phyloP scores from a whole-genome alignment of 345 rosid genomes.

The Gossypium turneri region DNA sequence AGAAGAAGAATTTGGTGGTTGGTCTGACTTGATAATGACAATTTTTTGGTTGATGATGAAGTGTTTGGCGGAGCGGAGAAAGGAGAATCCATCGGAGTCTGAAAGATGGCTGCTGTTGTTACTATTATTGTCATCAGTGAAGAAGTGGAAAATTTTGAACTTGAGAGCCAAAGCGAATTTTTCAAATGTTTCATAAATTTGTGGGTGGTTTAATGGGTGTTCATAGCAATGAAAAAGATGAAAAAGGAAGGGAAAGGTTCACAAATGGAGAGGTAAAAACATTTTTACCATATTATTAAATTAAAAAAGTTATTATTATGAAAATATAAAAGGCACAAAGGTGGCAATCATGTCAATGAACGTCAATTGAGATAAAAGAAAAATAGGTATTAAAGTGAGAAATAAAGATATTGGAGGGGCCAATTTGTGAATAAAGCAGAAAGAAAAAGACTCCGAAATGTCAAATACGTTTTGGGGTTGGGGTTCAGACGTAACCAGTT shows the following conservation, averaged over 20 bases:
- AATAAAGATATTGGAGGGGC: no score
- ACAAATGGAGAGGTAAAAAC: no score
- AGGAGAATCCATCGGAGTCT: constrained; percentile 44
- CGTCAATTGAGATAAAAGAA: no score
- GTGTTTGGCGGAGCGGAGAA: constrained; percentile 78
- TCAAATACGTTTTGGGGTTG: no score
- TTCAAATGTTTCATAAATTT: constrained; percentile 81
- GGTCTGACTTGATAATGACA: constrained; percentile 81
- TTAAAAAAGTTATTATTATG: no score
- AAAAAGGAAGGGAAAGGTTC: not conserved
- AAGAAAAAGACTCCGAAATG: no score
- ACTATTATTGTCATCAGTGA: constrained; percentile 43
- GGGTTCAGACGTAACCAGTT: no score
- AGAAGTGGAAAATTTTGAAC: constrained; percentile 81
- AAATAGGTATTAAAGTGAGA: no score
- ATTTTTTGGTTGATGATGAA: constrained; percentile 90
- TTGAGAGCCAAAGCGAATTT: constrained; percentile 88
- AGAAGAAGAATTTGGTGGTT: constrained; percentile 20
- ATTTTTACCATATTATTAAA: no score
- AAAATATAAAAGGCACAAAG: no score
- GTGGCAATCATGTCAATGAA: no score
- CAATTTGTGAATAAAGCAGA: no score
- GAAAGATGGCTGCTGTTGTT: constrained; percentile 26
- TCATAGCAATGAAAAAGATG: not conserved
- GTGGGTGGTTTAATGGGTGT: constrained; percentile 45